Base-by-base conservation (phyloP, 2,329 filamentous ascomycete genomes). In the Botrytis tulipae region DNA sequence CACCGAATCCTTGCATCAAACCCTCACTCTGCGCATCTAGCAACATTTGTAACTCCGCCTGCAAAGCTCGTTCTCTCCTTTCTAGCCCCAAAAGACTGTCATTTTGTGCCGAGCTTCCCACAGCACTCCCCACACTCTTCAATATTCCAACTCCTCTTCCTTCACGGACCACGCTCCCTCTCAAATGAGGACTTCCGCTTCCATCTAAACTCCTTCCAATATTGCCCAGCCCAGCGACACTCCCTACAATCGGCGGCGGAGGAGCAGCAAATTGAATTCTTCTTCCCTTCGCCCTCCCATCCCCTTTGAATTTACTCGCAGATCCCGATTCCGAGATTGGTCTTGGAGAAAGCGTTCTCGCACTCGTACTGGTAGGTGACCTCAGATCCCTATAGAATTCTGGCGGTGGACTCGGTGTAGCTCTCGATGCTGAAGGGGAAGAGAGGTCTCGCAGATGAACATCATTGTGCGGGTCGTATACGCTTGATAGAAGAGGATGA, bases 21-120 rank as follows among this genome's bases (percentile, higher is more conserved):
- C 86, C 88, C 74, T 86, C 85, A 44, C 86, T 85, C 78, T 91
- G 89, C 3, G 87, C 87, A 80, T 90, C 88, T 3, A 91, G 82
- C 18, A 90, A 81, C 65, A 84, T 82, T 78, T 91, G 89, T 18
- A 90, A 82, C 77, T 89, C 86, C 71, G 85, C 83, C 76, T 90
- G 86, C 22, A 90, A 84, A 76, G 88, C 83, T 40, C 83, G 83
- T 67, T 89, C 87, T 76, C 84, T 84, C 66, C 86, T 82, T 74
- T 86, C 83, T 42, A 86, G 76, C 12, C 79, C 80, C 9, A 85
- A 78, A 7, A 86, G 77, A 6, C 80, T 77, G 75, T 82, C 75
- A 20, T 76, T 71, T 18, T 70, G 67, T 22, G 73, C 59, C 5
- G 46, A 57, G 37, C 48, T 48, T 35, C 54, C 62, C 40, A 54